Evolutionary conservation across 2,329 filamentous ascomycete species (phyloP), one percentile per base, ranked within the genome.

Genomic region (Fusarium cyanostomum): DNA sequence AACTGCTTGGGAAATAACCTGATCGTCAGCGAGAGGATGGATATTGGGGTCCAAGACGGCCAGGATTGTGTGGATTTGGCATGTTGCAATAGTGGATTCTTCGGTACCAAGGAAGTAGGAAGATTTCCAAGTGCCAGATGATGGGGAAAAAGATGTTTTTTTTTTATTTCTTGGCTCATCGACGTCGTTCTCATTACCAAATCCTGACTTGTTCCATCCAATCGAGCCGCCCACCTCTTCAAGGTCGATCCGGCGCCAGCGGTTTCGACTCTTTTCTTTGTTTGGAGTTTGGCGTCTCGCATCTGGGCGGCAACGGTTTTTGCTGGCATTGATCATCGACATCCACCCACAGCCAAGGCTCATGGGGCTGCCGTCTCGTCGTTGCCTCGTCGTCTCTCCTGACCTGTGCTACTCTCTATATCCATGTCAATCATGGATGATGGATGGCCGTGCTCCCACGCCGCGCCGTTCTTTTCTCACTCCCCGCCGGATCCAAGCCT

Each of bases 121-220:
- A n/a, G 16, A 27, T 21, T 35, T 33, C 50, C 50, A 34, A 39
- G 44, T 34, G 52, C 52, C 44, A 59, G 34, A 37, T 16, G 18
- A 30, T 37, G 31, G 60, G 63, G 49, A 65, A 64, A 64, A 64
- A 65, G 49, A 64, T 35, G 62, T 49, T 63, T 64, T 51, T 43
- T 50, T 44, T 48, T 31, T 33, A 62, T 56, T 55, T 64, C 72
- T 71, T 61, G 64, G 64, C 64, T 65, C 64, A 48, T 43, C 59
- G 56, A 60, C 52, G 72, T 70, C 67, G 72, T 77, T 77, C 68
- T 67, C 71, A 77, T 77, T 77, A 77, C 73, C 64, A 71, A 77
- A 77, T 74, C 66, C 65, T 59, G 67, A 68, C 69, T 31, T 44
- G 21, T 59, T 56, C 41, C 53, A 59, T 68, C 73, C 74, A 74